These are phyloP conservation scores for Aspergillus ellipticus DNA, from an alignment of 495 filamentous ascomycete species.

Conservation along the genomic window DNA sequence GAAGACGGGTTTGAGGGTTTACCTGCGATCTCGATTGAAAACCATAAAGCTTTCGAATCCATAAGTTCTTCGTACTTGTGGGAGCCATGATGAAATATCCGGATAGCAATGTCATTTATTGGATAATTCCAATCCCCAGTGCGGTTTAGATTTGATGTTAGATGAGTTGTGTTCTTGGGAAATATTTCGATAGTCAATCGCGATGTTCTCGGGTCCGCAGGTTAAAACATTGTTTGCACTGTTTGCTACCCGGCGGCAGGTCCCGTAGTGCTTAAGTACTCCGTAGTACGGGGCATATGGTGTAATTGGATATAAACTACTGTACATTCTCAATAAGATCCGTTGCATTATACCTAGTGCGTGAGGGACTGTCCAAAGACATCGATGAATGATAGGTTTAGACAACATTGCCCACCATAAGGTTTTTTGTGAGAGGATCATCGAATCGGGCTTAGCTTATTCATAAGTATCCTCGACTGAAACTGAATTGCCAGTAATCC, in stretches of 20 bases:
- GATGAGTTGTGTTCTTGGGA: not conserved
- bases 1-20: too few species aligned
- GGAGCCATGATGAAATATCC: not conserved
- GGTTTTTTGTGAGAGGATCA: not conserved
- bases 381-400: not conserved
- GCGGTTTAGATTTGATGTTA: too few species aligned
- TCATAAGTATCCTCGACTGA: not conserved
- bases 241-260: constrained; percentile 18
- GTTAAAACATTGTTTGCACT: constrained; percentile 26
- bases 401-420: not conserved
- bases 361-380: not conserved
- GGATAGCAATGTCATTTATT: not conserved
- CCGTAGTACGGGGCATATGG: too few species aligned
- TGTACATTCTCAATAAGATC: too few species aligned
- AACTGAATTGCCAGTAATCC: not conserved
- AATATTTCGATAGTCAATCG: not conserved
- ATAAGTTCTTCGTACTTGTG: not conserved
- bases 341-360: not conserved
- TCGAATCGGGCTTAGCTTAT: not conserved
- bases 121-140: too few species aligned
- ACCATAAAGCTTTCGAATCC: not conserved
- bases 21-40: constrained; percentile 11
- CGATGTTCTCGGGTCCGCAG: not conserved
- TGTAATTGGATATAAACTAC: too few species aligned
- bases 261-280: not conserved